phyloP scores from a whole-genome alignment of 2,329 filamentous ascomycete genomes.

The Metarhizium humberi region DNA sequence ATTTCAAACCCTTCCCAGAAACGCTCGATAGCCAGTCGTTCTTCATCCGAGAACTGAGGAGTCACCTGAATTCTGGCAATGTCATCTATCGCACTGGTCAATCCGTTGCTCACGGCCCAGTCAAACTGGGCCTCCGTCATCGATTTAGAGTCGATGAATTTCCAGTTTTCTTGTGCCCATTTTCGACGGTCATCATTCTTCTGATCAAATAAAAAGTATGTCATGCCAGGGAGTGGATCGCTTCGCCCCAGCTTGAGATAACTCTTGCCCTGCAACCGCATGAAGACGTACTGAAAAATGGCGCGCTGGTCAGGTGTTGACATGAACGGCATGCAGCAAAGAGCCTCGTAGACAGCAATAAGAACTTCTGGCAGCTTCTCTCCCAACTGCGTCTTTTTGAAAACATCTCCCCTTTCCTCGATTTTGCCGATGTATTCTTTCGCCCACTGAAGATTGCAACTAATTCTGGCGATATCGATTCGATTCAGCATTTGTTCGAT shows the following conservation, averaged over 20 bases:
- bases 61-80: slow-evolving; percentile 41
- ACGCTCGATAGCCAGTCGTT: slow-evolving; percentile 44
- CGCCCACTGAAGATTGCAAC: slow-evolving; percentile 47
- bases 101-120: slow-evolving; percentile 70
- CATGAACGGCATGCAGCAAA: slow-evolving; percentile 77
- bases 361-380: slow-evolving; percentile 50
- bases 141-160: slow-evolving; percentile 42
- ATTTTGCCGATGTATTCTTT: slow-evolving; percentile 44
- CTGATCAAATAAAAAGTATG: slow-evolving; percentile 64
- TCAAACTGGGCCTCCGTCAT: slow-evolving; percentile 72
- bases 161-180: slow-evolving; percentile 30
- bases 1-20: slow-evolving; percentile 74
- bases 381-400: slow-evolving; percentile 37
- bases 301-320: slow-evolving; percentile 38
- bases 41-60: slow-evolving; percentile 21
- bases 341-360: slow-evolving; percentile 75
- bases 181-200: slow-evolving; percentile 46
- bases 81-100: slow-evolving; percentile 56
- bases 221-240: slow-evolving; percentile 71
- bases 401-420: slow-evolving; percentile 34
- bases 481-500: slow-evolving; percentile 49
- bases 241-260: slow-evolving; percentile 67
- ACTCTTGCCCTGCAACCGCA: slow-evolving; percentile 60
- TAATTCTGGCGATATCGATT: slow-evolving; percentile 53
- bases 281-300: slow-evolving; percentile 75